Percentiles rank a stretch among this genome's conserved stretches.
These are phyloP conservation scores for Russula sp. DNA, from an alignment of 768 basidiomycete species.

Conservation along the genomic window DNA sequence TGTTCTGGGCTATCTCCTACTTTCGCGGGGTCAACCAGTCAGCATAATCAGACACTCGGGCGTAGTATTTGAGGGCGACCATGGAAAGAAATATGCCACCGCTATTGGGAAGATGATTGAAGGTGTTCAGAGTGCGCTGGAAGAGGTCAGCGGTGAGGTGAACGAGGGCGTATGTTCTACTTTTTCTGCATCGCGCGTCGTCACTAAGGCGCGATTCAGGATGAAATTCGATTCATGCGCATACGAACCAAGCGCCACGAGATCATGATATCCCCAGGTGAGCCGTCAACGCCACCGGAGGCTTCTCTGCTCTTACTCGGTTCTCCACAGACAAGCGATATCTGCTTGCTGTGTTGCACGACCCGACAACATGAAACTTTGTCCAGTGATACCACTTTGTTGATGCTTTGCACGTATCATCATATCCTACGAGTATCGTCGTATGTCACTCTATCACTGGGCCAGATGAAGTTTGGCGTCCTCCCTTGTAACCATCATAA, in stretches of 20 bases:
- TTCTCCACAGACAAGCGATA: slow-evolving; percentile 60
- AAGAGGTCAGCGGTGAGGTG: slow-evolving; percentile 64
- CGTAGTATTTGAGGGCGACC: slow-evolving; percentile 81
- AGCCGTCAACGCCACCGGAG: slow-evolving; percentile 27
- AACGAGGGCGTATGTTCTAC: slow-evolving; percentile 48
- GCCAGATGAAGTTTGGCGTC: not conserved
- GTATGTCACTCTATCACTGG: not conserved
- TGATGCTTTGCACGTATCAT: slow-evolving; percentile 1
- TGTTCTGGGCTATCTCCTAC: slow-evolving; percentile 80
- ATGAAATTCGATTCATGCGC: slow-evolving; percentile 81
- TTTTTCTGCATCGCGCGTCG: not conserved
- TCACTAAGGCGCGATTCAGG: slow-evolving; percentile 39
- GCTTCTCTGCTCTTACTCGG: not conserved
- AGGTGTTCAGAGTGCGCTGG: slow-evolving; percentile 69
- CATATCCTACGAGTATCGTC: not conserved
- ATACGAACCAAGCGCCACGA: slow-evolving; percentile 91
- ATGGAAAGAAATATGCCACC: slow-evolving; percentile 67
- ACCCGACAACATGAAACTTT: slow-evolving; percentile 38
- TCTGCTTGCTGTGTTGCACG: slow-evolving; percentile 78
- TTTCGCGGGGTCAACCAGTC: slow-evolving; percentile 64
- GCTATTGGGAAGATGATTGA: slow-evolving; percentile 73
- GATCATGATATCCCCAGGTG: slow-evolving; percentile 91
- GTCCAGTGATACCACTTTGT: not conserved
- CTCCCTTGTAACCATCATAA: not conserved
- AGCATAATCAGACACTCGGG: slow-evolving; percentile 83